phyloP scores from a whole-genome alignment of 768 basidiomycete genomes.

The Mycena chlorophos region DNA sequence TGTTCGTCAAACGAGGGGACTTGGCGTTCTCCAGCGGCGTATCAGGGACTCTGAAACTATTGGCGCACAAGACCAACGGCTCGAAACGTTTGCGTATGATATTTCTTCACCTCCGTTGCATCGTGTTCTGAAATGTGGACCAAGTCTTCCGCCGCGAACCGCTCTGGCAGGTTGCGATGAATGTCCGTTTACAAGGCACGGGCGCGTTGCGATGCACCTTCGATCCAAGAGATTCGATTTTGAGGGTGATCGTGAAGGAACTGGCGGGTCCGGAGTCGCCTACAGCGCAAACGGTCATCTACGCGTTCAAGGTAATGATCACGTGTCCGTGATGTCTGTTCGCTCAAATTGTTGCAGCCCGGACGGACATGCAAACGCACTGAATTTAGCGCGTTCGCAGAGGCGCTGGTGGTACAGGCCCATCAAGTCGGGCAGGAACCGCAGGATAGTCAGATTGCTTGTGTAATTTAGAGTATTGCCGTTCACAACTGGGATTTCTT shows the following conservation, averaged over 20 bases:
- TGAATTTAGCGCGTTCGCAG: slow-evolving; percentile 56
- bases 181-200: slow-evolving; percentile 49
- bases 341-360: slow-evolving; percentile 33
- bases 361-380: slow-evolving; percentile 50
- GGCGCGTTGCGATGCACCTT: slow-evolving; percentile 52
- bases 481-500: no score
- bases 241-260: slow-evolving; percentile 59
- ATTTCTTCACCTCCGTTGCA: neutral
- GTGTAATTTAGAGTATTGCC: no score
- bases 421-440: slow-evolving; percentile 6
- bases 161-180: slow-evolving; percentile 70
- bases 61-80: slow-evolving; percentile 43
- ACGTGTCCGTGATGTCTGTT: neutral
- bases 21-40: slow-evolving; percentile 60
- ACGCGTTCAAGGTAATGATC: slow-evolving; percentile 58
- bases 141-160: slow-evolving; percentile 73
- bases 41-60: slow-evolving; percentile 59
- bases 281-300: slow-evolving; percentile 51
- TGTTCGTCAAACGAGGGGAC: slow-evolving; percentile 59
- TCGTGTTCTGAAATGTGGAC: neutral
- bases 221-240: slow-evolving; percentile 53
- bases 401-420: slow-evolving; percentile 38
- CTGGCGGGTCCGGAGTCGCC: slow-evolving; percentile 29
- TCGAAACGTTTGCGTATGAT: slow-evolving; percentile 52
- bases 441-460: no score